Percentiles rank a stretch among this genome's conserved stretches.
These are phyloP conservation scores for Sordariomycetes sp. DNA, from an alignment of 2,329 filamentous ascomycete species.

Conservation along the genomic window DNA sequence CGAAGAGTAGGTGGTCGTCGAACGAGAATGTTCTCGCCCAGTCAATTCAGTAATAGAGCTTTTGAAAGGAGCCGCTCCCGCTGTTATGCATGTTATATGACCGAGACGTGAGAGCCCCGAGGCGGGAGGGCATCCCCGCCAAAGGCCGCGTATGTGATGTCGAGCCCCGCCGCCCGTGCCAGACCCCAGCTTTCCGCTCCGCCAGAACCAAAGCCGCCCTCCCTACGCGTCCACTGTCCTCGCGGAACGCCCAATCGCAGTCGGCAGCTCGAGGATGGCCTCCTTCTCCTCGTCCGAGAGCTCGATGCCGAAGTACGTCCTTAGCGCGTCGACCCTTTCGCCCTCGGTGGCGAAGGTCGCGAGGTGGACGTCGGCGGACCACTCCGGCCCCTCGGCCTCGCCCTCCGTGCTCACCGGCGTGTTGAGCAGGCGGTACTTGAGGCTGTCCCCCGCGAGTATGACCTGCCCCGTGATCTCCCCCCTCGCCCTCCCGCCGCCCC, in stretches of 20 bases:
- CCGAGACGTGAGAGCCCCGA: too few species aligned
- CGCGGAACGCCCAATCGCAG: conserved; percentile 7
- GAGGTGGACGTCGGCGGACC: conserved; percentile 16
- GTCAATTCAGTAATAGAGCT: too few species aligned
- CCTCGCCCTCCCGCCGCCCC: background rate
- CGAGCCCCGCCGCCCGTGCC: too few species aligned
- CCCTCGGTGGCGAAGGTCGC: conserved; percentile 31
- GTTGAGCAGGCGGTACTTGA: conserved; percentile 30
- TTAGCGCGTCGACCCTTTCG: conserved; percentile 35
- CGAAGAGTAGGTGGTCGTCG: too few species aligned
- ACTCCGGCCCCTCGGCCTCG: background rate
- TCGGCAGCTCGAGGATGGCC: conserved; percentile 31
- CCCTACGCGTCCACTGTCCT: background rate
- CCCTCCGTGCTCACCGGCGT: conserved; percentile 11
- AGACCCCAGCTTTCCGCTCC: too few species aligned
- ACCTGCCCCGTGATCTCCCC: conserved; percentile 22
- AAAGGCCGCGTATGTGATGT: too few species aligned
- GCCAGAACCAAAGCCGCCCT: too few species aligned
- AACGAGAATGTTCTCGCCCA: too few species aligned
- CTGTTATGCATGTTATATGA: too few species aligned
- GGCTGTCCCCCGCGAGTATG: conserved; percentile 29
- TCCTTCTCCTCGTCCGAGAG: conserved; percentile 32
- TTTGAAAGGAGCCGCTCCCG: too few species aligned
- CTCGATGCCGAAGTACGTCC: conserved; percentile 36
- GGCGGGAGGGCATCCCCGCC: too few species aligned